Evolutionary conservation across 768 basidiomycete genomes (phyloP).

Genomic region (Serpula lacrymans): DNA sequence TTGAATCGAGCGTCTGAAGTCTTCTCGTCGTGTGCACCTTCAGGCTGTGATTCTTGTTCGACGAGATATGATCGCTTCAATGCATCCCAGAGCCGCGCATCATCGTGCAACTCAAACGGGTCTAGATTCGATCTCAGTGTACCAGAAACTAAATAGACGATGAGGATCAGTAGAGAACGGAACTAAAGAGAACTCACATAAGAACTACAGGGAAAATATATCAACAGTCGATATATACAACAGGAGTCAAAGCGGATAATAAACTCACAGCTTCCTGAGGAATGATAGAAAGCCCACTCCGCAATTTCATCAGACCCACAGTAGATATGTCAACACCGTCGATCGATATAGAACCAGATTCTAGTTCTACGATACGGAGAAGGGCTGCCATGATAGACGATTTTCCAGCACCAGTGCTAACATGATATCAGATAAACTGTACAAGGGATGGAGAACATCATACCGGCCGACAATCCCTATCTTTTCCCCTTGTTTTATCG

Average conservation of each 20-base stretch:
- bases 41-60: conserved; percentile 34
- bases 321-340: conserved; percentile 83
- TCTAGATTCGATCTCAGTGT: conserved; percentile 86
- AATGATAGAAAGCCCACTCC: conserved; percentile 70
- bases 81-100: conserved; percentile 84
- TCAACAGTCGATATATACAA: neutral
- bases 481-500: conserved; percentile 75
- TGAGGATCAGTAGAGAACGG: no score
- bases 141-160: conserved; percentile 74
- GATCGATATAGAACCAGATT: conserved; percentile 69
- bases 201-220: conserved; percentile 30
- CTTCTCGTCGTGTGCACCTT: conserved; percentile 32
- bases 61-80: conserved; percentile 81
- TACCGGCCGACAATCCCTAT: conserved; percentile 83
- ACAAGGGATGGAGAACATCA: conserved; percentile 11
- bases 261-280: conserved; percentile 70
- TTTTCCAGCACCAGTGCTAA: conserved; percentile 85
- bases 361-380: conserved; percentile 80
- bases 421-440: neutral
- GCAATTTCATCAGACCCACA: conserved; percentile 73
- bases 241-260: conserved; percentile 8
- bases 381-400: conserved; percentile 87
- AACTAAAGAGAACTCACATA: no score
- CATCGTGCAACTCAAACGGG: conserved; percentile 80
- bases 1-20: conserved; percentile 55